phyloP scores from a whole-genome alignment of 306 rosid genomes.

The Malus fusca region DNA sequence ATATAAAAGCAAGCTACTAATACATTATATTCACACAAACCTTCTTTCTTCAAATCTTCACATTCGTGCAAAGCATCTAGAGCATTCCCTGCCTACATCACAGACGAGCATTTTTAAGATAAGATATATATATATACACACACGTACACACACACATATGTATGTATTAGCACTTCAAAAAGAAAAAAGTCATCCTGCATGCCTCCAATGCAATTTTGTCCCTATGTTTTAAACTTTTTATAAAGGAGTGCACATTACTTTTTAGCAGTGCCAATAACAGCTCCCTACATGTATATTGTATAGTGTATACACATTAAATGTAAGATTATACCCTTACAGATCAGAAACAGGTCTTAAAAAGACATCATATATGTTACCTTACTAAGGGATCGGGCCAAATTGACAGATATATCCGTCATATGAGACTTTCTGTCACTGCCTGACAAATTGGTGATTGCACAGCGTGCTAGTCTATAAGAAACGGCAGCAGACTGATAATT shows the following conservation, averaged over 20 bases:
- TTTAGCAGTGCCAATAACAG: no score
- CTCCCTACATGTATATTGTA: no score
- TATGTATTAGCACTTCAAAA: no score
- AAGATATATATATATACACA: no score
- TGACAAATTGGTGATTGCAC: conserved; percentile 36
- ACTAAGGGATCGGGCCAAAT: conserved; percentile 75
- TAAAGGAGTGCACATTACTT: no score
- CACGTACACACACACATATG: neutral
- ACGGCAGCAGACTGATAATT: conserved; percentile 69
- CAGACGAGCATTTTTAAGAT: conserved; percentile 7
- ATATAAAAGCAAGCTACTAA: neutral
- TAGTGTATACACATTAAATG: neutral
- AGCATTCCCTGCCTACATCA: conserved; percentile 72
- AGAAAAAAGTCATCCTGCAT: no score
- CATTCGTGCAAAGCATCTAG: conserved; percentile 73
- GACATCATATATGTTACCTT: conserved; percentile 36
- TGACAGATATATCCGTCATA: conserved; percentile 56
- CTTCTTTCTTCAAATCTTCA: conserved; percentile 71
- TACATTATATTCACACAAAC: conserved; percentile 20
- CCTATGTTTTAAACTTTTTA: no score
- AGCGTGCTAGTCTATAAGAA: conserved; percentile 66
- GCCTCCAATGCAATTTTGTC: no score
- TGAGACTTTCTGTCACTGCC: conserved; percentile 34
- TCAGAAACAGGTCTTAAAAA: conserved; percentile 6
- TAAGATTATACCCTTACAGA: neutral